Conservation (phyloP, 176 grass and related monocot genomes). For the Rhynchospora tenuis region DNA sequence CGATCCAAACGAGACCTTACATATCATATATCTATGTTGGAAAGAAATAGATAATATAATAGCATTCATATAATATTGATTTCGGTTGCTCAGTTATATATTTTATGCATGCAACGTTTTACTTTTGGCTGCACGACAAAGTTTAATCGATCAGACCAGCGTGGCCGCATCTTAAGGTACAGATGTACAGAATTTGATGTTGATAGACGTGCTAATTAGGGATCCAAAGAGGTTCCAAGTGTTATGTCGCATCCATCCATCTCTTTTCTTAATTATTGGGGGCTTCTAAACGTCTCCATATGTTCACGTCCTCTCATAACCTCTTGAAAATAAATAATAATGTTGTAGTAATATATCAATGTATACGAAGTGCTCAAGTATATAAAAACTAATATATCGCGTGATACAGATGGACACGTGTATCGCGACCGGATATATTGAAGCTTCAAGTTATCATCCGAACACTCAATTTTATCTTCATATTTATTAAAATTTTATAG, state of each 20-base stretch:
- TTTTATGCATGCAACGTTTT: neutral
- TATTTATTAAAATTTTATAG: too few species aligned
- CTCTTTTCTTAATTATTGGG: constrained; percentile 15
- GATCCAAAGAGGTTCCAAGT: neutral
- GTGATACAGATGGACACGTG: too few species aligned
- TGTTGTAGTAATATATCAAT: too few species aligned
- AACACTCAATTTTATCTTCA: too few species aligned
- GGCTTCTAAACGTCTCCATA: neutral
- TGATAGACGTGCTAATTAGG: neutral
- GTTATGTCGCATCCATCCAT: constrained; percentile 7
- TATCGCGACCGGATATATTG: too few species aligned
- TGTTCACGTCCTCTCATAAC: neutral
- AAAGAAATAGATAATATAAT: neutral
- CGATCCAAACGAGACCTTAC: too few species aligned
- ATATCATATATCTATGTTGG: neutral
- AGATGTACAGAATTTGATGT: constrained; percentile 19
- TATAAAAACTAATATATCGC: too few species aligned
- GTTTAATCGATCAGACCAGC: neutral
- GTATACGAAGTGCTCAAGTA: too few species aligned
- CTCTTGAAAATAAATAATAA: too few species aligned
- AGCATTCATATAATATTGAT: neutral
- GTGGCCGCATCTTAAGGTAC: neutral
- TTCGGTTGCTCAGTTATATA: neutral
- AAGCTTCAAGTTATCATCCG: too few species aligned
- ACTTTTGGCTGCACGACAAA: neutral